Evolutionary conservation across 2,329 filamentous ascomycete species (phyloP).

Genomic region (Kalmusia sp.): DNA sequence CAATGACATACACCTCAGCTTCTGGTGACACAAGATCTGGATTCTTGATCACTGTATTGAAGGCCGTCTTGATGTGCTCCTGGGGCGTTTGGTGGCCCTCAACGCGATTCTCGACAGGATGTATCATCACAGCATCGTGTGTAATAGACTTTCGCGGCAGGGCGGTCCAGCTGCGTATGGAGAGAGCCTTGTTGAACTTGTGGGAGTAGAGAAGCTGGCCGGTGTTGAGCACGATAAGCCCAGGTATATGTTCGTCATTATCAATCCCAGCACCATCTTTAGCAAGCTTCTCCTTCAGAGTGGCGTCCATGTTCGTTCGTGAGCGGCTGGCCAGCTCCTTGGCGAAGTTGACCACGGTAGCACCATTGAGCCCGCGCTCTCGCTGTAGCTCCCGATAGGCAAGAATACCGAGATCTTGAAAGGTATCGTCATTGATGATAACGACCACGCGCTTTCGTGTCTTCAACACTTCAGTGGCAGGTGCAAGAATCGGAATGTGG

Average conservation of each 20-base stretch:
- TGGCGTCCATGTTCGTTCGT: constrained; percentile 2
- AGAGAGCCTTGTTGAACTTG: constrained; percentile 66
- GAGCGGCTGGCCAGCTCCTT: constrained; percentile 49
- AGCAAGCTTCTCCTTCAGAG: constrained; percentile 17
- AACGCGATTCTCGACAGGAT: constrained; percentile 66
- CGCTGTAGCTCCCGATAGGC: constrained; percentile 72
- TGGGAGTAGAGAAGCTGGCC: constrained; percentile 82
- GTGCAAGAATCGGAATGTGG: constrained; percentile 74
- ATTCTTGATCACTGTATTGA: constrained; percentile 66
- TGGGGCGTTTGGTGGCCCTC: constrained; percentile 62
- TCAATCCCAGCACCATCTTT: constrained; percentile 28
- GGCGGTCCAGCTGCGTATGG: constrained; percentile 61
- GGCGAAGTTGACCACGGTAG: constrained; percentile 73
- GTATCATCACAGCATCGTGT: constrained; percentile 61
- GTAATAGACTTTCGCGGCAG: constrained; percentile 68
- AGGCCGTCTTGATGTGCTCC: constrained; percentile 72
- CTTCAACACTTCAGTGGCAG: constrained; percentile 58
- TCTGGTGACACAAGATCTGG: constrained; percentile 52
- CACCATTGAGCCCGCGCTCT: constrained; percentile 70
- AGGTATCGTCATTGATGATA: constrained; percentile 76
- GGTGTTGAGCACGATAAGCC: constrained; percentile 77
- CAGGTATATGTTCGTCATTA: constrained; percentile 50
- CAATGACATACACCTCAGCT: constrained; percentile 73
- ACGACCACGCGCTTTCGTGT: constrained; percentile 71
- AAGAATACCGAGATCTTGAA: constrained; percentile 76